Percentiles rank a stretch among this genome's conserved stretches.
These are phyloP conservation scores for Raffaelea albimanens DNA, from an alignment of 2,329 filamentous ascomycete genomes.

Conservation along the genomic window DNA sequence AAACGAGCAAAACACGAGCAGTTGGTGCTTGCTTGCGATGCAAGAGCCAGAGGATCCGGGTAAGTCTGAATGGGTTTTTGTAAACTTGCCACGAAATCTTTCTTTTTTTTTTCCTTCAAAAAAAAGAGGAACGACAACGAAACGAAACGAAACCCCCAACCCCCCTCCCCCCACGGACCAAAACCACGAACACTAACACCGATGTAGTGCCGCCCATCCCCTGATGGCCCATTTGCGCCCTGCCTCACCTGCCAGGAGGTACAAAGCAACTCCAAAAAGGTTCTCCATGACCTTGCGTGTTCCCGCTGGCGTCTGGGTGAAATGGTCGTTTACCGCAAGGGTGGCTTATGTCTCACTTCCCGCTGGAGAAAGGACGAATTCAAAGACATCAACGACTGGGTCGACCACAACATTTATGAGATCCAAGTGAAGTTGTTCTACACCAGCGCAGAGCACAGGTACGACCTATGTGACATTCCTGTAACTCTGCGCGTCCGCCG, in stretches of 20 bases:
- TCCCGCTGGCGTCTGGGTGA: slow-evolving; percentile 32
- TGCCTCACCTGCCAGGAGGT: slow-evolving; percentile 32
- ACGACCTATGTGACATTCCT: slow-evolving; percentile 26
- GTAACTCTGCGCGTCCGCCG: slow-evolving; percentile 29
- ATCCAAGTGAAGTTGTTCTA: slow-evolving; percentile 26
- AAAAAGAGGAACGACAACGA: neutral
- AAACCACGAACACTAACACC: no score
- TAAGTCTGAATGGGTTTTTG: neutral
- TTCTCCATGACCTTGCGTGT: slow-evolving; percentile 35
- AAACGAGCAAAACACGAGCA: neutral
- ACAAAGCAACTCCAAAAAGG: slow-evolving; percentile 31
- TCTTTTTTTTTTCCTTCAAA: no score
- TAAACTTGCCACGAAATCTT: no score
- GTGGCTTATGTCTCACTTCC: slow-evolving; percentile 32
- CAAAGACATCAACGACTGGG: slow-evolving; percentile 29
- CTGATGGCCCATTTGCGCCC: slow-evolving; percentile 7
- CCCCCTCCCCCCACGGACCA: neutral
- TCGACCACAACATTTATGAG: slow-evolving; percentile 15
- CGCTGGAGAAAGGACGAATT: slow-evolving; percentile 32
- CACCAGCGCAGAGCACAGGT: slow-evolving; percentile 14
- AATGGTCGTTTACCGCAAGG: slow-evolving; percentile 29
- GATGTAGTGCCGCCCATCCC: slow-evolving; percentile 16
- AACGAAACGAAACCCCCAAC: neutral
- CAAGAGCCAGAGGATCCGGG: neutral
- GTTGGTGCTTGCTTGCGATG: neutral